phyloP scores from a whole-genome alignment of 2,329 filamentous ascomycete genomes.

The Didymella lethalis region DNA sequence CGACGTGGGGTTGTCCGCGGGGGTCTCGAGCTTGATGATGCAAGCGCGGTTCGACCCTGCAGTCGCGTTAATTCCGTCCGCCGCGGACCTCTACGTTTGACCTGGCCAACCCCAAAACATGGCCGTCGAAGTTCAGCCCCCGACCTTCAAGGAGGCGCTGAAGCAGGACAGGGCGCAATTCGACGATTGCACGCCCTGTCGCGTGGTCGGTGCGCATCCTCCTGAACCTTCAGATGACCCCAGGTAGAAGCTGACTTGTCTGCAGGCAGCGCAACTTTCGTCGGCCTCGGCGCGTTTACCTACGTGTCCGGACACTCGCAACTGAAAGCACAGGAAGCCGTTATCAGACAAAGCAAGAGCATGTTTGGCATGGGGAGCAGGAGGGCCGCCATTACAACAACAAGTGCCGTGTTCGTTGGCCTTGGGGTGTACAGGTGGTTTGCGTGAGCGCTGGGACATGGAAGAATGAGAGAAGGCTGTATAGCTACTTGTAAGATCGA shows the following conservation, averaged over 20 bases:
- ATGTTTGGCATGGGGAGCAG: slow-evolving; percentile 54
- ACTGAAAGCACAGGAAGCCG: slow-evolving; percentile 51
- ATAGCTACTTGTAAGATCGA: neutral
- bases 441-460: slow-evolving; percentile 28
- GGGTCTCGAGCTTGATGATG: slow-evolving; percentile 28
- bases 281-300: slow-evolving; percentile 57
- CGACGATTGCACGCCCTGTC: slow-evolving; percentile 75
- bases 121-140: slow-evolving; percentile 26
- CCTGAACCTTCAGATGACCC: neutral
- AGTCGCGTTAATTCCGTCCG: neutral
- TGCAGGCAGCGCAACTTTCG: slow-evolving; percentile 55
- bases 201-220: slow-evolving; percentile 67
- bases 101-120: slow-evolving; percentile 17
- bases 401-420: slow-evolving; percentile 53
- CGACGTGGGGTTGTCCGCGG: slow-evolving; percentile 38
- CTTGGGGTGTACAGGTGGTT: slow-evolving; percentile 55
- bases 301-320: slow-evolving; percentile 57
- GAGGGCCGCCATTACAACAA: slow-evolving; percentile 51
- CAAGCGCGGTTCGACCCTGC: slow-evolving; percentile 17
- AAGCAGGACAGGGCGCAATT: slow-evolving; percentile 46
- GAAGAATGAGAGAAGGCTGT: neutral
- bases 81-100: slow-evolving; percentile 7
- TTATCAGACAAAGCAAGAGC: slow-evolving; percentile 53
- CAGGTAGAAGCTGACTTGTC: neutral
- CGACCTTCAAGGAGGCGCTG: slow-evolving; percentile 42